Percentiles rank a stretch among this genome's conserved stretches.
phyloP scores from a whole-genome alignment of 129 eudicot species.

The Chrysanthemum seticuspe region DNA sequence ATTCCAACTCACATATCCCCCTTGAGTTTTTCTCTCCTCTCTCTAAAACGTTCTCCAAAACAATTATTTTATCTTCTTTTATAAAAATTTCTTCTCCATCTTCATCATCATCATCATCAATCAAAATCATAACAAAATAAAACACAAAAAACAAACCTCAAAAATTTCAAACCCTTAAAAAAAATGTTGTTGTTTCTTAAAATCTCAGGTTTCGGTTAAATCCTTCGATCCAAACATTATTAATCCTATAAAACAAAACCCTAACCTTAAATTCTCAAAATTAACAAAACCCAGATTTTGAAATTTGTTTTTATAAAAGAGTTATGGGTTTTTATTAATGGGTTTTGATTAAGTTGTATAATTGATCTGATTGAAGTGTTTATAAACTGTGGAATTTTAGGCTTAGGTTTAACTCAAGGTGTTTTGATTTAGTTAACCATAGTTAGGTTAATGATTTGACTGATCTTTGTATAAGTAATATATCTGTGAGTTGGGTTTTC shows the following conservation, averaged over 20 bases:
- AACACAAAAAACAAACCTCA: slow-evolving; percentile 23
- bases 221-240: slow-evolving; percentile 22
- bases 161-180: neutral
- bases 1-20: slow-evolving; percentile 23
- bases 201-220: slow-evolving; percentile 15
- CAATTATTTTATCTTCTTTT: slow-evolving; percentile 24
- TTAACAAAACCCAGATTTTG: slow-evolving; percentile 24
- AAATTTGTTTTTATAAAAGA: slow-evolving; percentile 2
- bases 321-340: slow-evolving; percentile 22
- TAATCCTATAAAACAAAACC: slow-evolving; percentile 31
- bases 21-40: slow-evolving; percentile 14
- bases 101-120: too few species aligned
- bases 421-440: neutral
- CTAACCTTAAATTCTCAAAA: slow-evolving; percentile 13
- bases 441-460: slow-evolving; percentile 4
- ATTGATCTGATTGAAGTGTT: slow-evolving; percentile 2
- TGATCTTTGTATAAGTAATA: too few species aligned
- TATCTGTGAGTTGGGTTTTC: slow-evolving; percentile 16
- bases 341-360: slow-evolving; percentile 13
- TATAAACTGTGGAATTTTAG: too few species aligned
- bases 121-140: slow-evolving; percentile 14
- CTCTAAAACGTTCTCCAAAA: slow-evolving; percentile 26
- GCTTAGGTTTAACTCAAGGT: too few species aligned
- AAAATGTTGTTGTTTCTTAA: slow-evolving; percentile 12
- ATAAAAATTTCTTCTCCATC: too few species aligned